phyloP scores from a whole-genome alignment of 371 early-diverging fungal species.

The Phascolomyces articulosus region DNA sequence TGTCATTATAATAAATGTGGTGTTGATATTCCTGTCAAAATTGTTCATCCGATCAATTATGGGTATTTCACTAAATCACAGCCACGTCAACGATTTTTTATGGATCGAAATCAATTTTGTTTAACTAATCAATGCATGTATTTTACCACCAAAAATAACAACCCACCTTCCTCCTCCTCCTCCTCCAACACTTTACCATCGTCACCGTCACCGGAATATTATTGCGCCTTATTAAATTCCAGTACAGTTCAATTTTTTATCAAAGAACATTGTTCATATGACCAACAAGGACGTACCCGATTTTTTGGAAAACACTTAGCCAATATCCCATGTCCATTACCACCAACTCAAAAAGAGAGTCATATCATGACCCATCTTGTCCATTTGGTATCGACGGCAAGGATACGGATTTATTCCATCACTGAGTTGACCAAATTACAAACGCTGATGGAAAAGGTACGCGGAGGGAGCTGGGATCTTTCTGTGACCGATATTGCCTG shows the following conservation, averaged over 20 bases:
- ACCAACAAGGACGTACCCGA: conserved; percentile 66
- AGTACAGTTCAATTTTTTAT: conserved; percentile 58
- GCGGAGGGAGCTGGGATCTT: conserved; percentile 38
- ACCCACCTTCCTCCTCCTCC: neutral
- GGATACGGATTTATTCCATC: conserved; percentile 26
- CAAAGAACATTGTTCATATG: conserved; percentile 57
- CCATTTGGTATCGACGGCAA: conserved; percentile 15
- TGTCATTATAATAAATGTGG: conserved; percentile 65
- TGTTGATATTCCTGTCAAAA: conserved; percentile 52
- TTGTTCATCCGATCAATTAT: conserved; percentile 69
- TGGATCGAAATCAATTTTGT: conserved; percentile 38
- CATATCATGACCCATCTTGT: conserved; percentile 25
- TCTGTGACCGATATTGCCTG: neutral
- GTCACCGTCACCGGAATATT: conserved; percentile 40
- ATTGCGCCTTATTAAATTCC: conserved; percentile 61
- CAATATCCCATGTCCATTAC: conserved; percentile 62
- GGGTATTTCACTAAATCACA: conserved; percentile 65
- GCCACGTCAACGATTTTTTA: conserved; percentile 62
- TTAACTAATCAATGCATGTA: conserved; percentile 70
- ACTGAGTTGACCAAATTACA: conserved; percentile 6
- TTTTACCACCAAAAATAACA: conserved; percentile 46
- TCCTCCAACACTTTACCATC: neutral
- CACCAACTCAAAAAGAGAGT: conserved; percentile 21
- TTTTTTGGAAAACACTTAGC: conserved; percentile 67
- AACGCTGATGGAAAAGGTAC: conserved; percentile 31